Base-by-base conservation (phyloP, 805 yeast genomes). In the Metschnikowia henanensis region DNA sequence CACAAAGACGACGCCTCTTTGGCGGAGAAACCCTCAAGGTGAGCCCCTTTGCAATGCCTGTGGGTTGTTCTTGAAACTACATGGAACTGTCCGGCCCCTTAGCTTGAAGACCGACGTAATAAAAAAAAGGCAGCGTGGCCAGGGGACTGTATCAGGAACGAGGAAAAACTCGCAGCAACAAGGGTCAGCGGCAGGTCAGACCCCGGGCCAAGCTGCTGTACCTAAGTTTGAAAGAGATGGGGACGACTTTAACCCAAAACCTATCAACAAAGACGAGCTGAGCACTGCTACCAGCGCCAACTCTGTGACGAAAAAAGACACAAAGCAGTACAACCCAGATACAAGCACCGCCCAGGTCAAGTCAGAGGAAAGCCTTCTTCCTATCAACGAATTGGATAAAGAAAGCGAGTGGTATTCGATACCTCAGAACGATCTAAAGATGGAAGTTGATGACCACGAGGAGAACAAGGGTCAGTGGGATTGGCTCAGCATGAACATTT, bases 11-110 rank as follows among this genome's bases (percentile, higher is more conserved):
- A 92, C 99, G 0, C 99, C 99, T 1, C 65, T 92, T 15, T 92
- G 99, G 99, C 73, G 99, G 55, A 75, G 97, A 38, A 88, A 89
- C 56, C 90, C 95, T 0, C 87, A 87, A 46, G 97, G 97, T 2
- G 84, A 87, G 57, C 95, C 97, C 0, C 70, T 92, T 46, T 92
- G 98, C 68, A 92, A 92, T 64, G 98, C 99, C 17, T 53, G 57
- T 40, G 57, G 57, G 6, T 43, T 53, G 21, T 53, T 52, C n/a
- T 47, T 52, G 39, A 92, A 92, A 64, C 71, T 92, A 19, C 98
- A 92, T 58, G 98, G 97, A n/a, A 92, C 89, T 3, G 95, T 88
- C 49, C 73, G 98, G 45, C 99, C 99, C 0, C 70, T 92, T 39
- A 85, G 95, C 12, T 71, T 91, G 56, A 91, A 90, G 60, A 87